phyloP scores from a whole-genome alignment of 129 eudicot species.

The Kitagawia praeruptora region DNA sequence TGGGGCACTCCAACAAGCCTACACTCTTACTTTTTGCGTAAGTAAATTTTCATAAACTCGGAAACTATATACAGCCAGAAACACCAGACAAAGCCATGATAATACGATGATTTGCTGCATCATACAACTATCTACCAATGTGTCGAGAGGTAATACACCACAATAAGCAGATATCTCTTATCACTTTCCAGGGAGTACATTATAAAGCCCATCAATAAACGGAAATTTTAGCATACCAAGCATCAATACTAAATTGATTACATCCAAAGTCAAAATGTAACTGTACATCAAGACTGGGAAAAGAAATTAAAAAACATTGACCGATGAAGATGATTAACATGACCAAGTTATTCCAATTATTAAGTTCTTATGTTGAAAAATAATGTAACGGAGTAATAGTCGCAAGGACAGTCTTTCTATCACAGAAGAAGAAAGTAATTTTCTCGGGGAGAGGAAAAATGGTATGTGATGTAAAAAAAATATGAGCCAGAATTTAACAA shows the following conservation, averaged over 20 bases:
- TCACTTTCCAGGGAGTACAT: background rate
- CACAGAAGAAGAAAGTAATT: background rate
- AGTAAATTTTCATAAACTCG: background rate
- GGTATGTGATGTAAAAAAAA: background rate
- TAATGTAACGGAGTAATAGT: background rate
- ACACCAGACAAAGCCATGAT: background rate
- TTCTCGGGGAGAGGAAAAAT: background rate
- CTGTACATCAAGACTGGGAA: background rate
- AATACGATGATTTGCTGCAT: background rate
- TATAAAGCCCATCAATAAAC: background rate
- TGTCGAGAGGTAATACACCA: background rate
- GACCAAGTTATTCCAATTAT: background rate
- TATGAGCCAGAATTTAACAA: conserved; percentile 3
- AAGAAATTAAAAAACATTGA: background rate
- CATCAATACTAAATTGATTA: background rate
- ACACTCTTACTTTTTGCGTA: background rate
- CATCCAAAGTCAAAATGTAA: background rate
- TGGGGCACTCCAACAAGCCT: background rate
- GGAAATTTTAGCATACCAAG: background rate
- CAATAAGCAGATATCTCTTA: background rate
- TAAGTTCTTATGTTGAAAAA: background rate
- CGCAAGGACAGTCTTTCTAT: background rate
- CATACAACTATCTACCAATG: background rate
- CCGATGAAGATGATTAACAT: background rate
- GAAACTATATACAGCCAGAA: background rate